phyloP scores from a whole-genome alignment of 2,329 filamentous ascomycete species.

The Tolypocladium inflatum region DNA sequence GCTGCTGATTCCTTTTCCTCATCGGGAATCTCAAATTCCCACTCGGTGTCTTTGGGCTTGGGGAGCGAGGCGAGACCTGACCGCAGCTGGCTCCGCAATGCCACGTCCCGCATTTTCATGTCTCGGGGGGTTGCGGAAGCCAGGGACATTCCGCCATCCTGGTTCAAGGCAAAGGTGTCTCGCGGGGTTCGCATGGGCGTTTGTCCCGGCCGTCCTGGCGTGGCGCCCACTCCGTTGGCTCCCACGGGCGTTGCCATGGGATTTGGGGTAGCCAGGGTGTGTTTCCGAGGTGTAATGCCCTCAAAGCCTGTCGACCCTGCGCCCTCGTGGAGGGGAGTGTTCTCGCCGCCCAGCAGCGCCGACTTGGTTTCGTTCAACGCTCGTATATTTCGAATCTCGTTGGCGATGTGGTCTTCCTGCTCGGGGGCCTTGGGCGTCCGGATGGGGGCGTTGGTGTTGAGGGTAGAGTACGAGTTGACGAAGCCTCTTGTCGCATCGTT shows the following conservation, averaged over 20 bases:
- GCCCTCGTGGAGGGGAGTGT: slow-evolving; percentile 79
- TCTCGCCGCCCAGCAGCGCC: slow-evolving; percentile 85
- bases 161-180: slow-evolving; percentile 79
- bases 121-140: slow-evolving; percentile 71
- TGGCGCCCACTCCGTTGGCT: slow-evolving; percentile 56
- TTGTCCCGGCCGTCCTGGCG: slow-evolving; percentile 59
- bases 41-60: slow-evolving; percentile 87
- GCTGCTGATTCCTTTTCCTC: slow-evolving; percentile 55
- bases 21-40: slow-evolving; percentile 86
- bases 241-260: slow-evolving; percentile 86
- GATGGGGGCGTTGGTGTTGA: slow-evolving; percentile 77
- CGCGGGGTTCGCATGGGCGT: slow-evolving; percentile 84
- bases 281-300: slow-evolving; percentile 69
- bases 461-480: slow-evolving; percentile 74
- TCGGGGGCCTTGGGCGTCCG: slow-evolving; percentile 84
- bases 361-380: slow-evolving; percentile 91
- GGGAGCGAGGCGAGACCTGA: slow-evolving; percentile 73
- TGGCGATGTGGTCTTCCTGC: slow-evolving; percentile 91
- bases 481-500: slow-evolving; percentile 79
- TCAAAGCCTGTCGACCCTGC: slow-evolving; percentile 79
- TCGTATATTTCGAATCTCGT: slow-evolving; percentile 90
- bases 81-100: slow-evolving; percentile 58
- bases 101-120: slow-evolving; percentile 59
- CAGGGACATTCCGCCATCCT: slow-evolving; percentile 56
- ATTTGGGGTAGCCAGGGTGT: slow-evolving; percentile 84